Percentiles rank a stretch among this genome's conserved stretches.
Evolutionary conservation across 2,329 filamentous ascomycete genomes (phyloP).

Genomic region (Beauveria bassiana): DNA sequence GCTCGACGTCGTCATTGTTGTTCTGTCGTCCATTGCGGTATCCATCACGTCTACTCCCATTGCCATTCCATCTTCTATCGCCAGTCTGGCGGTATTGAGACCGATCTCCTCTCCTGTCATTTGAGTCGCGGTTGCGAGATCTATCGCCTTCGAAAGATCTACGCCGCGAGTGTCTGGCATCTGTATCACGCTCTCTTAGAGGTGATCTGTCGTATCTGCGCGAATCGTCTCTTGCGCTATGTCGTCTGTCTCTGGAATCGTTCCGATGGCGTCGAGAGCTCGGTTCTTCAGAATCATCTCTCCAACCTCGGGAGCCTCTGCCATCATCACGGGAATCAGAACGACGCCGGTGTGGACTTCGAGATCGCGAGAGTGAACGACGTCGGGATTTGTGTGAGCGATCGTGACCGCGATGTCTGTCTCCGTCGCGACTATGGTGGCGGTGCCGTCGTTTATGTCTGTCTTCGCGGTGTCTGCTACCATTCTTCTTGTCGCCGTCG

Average conservation of each 20-base stretch:
- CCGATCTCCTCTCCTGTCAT: constrained; percentile 7
- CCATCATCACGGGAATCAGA: constrained; percentile 22
- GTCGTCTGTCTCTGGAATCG: constrained; percentile 14
- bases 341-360: constrained; percentile 30
- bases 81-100: background rate
- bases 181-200: constrained; percentile 12
- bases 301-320: constrained; percentile 14
- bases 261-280: constrained; percentile 15
- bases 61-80: background rate
- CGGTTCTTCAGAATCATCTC: constrained; percentile 20
- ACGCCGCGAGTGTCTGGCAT: constrained; percentile 1
- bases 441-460: constrained; percentile 35
- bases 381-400: constrained; percentile 31
- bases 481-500: constrained; percentile 35
- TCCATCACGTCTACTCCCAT: background rate
- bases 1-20: constrained; percentile 17
- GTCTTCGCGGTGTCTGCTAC: constrained; percentile 27
- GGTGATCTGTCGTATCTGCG: constrained; percentile 12
- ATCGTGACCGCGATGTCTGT: constrained; percentile 33
- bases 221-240: constrained; percentile 14
- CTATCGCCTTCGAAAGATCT: background rate
- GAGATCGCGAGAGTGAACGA: constrained; percentile 39
- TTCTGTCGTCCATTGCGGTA: constrained; percentile 14
- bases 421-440: constrained; percentile 35
- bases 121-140: background rate